Evolutionary conservation across 2,329 filamentous ascomycete species (phyloP).

Genomic region (Sclerotinia glacialis): DNA sequence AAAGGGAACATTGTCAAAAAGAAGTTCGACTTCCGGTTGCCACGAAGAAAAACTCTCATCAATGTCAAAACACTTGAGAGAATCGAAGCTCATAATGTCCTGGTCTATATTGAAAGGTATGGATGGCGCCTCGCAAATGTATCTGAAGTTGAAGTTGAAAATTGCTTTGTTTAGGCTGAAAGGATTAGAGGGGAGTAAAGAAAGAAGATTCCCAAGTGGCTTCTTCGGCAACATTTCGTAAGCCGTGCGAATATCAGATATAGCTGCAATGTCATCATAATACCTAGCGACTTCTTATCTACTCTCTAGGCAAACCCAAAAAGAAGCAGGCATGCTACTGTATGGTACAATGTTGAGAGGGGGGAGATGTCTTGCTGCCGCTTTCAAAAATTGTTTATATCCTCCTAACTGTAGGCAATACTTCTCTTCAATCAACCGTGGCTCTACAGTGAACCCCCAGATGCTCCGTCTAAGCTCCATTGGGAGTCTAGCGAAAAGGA

Average conservation of each 20-base stretch:
- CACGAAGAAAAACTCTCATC: accelerated
- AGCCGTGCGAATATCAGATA: background rate
- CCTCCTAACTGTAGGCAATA: background rate
- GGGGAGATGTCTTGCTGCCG: background rate
- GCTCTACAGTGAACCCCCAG: background rate
- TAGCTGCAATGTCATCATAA: background rate
- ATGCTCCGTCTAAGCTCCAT: background rate
- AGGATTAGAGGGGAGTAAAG: background rate
- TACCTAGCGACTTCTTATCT: background rate
- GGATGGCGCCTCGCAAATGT: background rate
- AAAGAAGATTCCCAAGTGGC: background rate
- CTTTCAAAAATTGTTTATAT: accelerated
- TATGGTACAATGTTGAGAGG: background rate
- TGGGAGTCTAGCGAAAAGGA: background rate
- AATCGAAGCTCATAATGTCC: background rate
- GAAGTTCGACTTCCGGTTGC: accelerated
- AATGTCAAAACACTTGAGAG: background rate
- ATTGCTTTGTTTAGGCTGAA: background rate
- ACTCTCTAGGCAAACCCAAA: background rate
- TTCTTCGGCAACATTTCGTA: background rate
- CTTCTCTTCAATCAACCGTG: background rate
- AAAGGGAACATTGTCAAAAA: accelerated
- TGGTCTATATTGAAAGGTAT: conserved; percentile 3
- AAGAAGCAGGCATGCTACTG: background rate
- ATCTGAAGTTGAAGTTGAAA: background rate